Evolutionary conservation across 2,329 filamentous ascomycete species (phyloP).

Genomic region (Paracamarosporium sp.): DNA sequence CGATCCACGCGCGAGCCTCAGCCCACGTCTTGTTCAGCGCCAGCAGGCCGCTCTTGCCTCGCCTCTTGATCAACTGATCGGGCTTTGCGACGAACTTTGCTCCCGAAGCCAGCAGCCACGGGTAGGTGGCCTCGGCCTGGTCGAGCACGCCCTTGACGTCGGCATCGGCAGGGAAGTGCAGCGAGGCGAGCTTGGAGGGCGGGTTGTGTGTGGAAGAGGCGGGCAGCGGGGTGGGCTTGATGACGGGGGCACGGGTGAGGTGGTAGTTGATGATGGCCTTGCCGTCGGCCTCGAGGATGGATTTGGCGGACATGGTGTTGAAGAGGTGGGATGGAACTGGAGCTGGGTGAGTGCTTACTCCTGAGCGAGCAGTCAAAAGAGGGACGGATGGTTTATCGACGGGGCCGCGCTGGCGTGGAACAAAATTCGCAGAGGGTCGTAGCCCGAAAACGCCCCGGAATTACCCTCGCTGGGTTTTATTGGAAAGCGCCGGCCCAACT

Average conservation of each 20-base stretch:
- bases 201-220: conserved; percentile 86
- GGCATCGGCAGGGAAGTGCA: conserved; percentile 91
- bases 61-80: conserved; percentile 99
- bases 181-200: conserved; percentile 85
- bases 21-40: conserved; percentile 97
- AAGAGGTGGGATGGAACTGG: conserved; percentile 24
- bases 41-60: conserved; percentile 97
- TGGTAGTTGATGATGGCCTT: conserved; percentile 99
- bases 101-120: conserved; percentile 84
- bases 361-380: conserved; percentile 14
- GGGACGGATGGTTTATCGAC: conserved; percentile 19
- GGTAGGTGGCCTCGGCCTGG: conserved; percentile 95
- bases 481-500: conserved; percentile 27
- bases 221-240: conserved; percentile 96
- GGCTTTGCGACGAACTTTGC: conserved; percentile 98
- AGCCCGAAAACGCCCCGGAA: conserved; percentile 22
- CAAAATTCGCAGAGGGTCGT: conserved; percentile 21
- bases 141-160: conserved; percentile 84
- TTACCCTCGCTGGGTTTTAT: conserved; percentile 20
- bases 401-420: conserved; percentile 8
- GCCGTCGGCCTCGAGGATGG: conserved; percentile 98
- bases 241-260: conserved; percentile 94
- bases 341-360: conserved; percentile 30
- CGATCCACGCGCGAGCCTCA: conserved; percentile 93
- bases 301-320: conserved; percentile 83